These are phyloP conservation scores for Collariella sp. DNA, from an alignment of 495 filamentous ascomycete genomes.

Conservation along the genomic window DNA sequence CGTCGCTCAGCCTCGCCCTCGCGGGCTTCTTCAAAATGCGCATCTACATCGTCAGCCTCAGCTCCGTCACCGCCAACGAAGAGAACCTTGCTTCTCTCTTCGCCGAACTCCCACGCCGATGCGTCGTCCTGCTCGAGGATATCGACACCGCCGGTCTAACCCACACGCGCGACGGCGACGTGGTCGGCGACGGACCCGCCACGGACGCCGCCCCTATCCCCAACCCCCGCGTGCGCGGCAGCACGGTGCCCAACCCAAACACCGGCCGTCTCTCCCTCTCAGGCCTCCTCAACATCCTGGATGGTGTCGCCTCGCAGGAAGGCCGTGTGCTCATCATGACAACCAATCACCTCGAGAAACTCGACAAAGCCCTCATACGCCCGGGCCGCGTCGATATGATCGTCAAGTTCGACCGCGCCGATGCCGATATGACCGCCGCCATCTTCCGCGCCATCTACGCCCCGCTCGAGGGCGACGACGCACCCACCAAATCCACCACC, in stretches of 20 bases:
- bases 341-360: constrained; percentile 67
- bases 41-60: constrained; percentile 62
- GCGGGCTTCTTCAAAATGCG: constrained; percentile 61
- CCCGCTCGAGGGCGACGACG: constrained; percentile 37
- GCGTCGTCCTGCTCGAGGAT: too few relatives aligned
- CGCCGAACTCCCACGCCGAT: constrained; percentile 54
- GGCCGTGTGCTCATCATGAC: constrained; percentile 79
- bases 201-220: constrained; percentile 14
- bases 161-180: constrained; percentile 41
- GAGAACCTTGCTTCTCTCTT: constrained; percentile 65
- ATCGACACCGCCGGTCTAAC: constrained; percentile 64
- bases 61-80: constrained; percentile 57
- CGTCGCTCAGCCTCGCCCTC: constrained; percentile 54
- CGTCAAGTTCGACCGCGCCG: constrained; percentile 53
- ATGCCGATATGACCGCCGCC: constrained; percentile 34
- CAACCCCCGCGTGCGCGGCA: constrained; percentile 13
- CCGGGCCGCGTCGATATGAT: constrained; percentile 72
- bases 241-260: neutral
- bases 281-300: constrained; percentile 68
- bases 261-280: constrained; percentile 57
- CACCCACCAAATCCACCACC: neutral
- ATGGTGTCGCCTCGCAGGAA: constrained; percentile 70
- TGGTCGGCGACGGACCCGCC: neutral
- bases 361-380: constrained; percentile 68
- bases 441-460: constrained; percentile 44